A percentile compares a stretch with the other conserved stretches of the same genome.
phyloP scores from a whole-genome alignment of 2,329 filamentous ascomycete genomes.

The Aulographum hederae region DNA sequence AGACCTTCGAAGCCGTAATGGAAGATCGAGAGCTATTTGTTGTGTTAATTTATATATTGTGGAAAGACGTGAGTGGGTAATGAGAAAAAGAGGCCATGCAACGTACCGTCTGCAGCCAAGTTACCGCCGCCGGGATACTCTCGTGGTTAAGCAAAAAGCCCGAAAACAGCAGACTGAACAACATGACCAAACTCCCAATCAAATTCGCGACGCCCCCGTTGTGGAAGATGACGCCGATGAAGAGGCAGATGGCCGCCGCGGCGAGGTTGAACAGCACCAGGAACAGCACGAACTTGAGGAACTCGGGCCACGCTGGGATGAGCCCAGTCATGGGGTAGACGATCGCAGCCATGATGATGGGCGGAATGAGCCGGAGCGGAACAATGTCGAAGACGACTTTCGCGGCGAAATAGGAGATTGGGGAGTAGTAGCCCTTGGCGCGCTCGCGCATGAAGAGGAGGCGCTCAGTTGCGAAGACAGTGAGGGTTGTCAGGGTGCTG shows the following conservation, averaged over 20 bases:
- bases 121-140: conserved; percentile 65
- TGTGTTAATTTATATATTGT: conserved; percentile 7
- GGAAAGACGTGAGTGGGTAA: not conserved
- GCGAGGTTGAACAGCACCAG: conserved; percentile 92
- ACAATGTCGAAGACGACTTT: conserved; percentile 99
- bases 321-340: conserved; percentile 97
- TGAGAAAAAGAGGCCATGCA: no score
- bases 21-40: conserved; percentile 66
- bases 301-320: conserved; percentile 63
- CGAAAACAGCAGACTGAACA: conserved; percentile 89
- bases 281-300: conserved; percentile 80
- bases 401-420: conserved; percentile 80
- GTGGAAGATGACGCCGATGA: conserved; percentile 89
- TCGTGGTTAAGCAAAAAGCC: conserved; percentile 89
- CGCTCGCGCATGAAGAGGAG: conserved; percentile 83
- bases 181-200: conserved; percentile 88
- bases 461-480: conserved; percentile 80
- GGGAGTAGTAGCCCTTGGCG: conserved; percentile 91
- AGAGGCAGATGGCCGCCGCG: conserved; percentile 80
- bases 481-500: conserved; percentile 83
- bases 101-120: conserved; percentile 73
- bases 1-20: conserved; percentile 94
- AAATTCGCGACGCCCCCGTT: conserved; percentile 83
- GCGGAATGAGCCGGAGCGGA: conserved; percentile 81
- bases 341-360: conserved; percentile 86